Evolutionary conservation across 1,284 basidiomycete genomes (phyloP), one percentile per base, ranked within the genome.

Genomic region (Entoloma clypeatum): DNA sequence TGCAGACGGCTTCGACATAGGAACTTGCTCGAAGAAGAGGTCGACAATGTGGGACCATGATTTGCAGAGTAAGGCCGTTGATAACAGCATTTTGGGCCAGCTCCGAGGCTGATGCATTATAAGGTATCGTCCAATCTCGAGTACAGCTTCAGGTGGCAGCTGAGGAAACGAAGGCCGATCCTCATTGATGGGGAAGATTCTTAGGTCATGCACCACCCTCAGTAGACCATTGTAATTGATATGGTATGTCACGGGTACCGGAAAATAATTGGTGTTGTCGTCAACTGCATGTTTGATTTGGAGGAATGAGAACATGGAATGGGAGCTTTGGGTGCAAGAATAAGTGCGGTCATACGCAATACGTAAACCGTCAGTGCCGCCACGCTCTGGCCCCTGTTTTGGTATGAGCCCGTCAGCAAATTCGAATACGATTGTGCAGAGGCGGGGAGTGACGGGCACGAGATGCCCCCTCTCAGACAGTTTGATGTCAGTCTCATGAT

Each of bases 21-120:
- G n/a, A n/a, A n/a, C n/a, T n/a, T n/a, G n/a, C n/a, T n/a, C 8
- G n/a, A 46, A 46, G 27, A 46, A 46, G 7, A 27, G 25, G 26
- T 46, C 44, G n/a, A 46, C 35, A 11, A 42, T 27, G 25, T 41
- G 27, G 23, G 44, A 38, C 40, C 44, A 46, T 17, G 39, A 26
- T 23, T 42, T 46, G 24, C 40, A 46, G 1, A 42, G 36, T 10
- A 39, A 11, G 4, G 35, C 44, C 7, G 42, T 16, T 11, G 40
- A 46, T n/a, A 37, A 14, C 5, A 46, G 10, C 6, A 19, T 6
- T 6, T 36, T 27, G 10, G 39, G 44, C 44, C 44, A 46, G n/a
- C 31, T 31, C 9, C 16, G 9, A 4, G 8, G 8, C 17, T 34
- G n/a, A 33, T 28, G 22, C 7, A 27, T 17, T n/a, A 30, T 13